Base-by-base conservation (phyloP, 192 early-diverging fungal species). In the Entomortierella lignicola region DNA sequence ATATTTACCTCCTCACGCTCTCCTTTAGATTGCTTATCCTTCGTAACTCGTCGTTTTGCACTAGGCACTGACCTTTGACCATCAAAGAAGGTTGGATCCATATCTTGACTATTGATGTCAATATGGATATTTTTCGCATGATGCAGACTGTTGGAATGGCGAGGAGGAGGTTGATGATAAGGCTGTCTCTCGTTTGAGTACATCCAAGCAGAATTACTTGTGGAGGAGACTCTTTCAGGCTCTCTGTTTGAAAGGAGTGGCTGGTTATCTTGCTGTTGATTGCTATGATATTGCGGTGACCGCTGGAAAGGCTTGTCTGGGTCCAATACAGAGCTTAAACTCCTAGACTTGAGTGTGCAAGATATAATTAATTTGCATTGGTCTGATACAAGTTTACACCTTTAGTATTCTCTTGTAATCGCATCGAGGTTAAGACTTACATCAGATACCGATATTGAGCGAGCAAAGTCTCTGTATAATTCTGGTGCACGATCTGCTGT, bases 1-100 rank as follows among this genome's bases (percentile, higher is more conserved):
- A 37, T 37, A 37, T 37, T 43, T 65, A 79, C 75, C 75, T 79
- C 75, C 31, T 79, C 75, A 6, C 75, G 75, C 30, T 79, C 75
- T 13, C 55, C 60, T 27, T 70, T 79, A 0, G 56, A 25, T 1
- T 23, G 15, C 21, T 63, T 77, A 1, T 79, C 75, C 30, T 66
- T 70, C 1, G 23, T 32, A 17, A 43, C 59, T 21, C 75, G 61
- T 37, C 63, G 53, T 37, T 70, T 69, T 6, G 30, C 15, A 13
- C 29, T 26, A 17, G 50, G 18, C 10, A 25, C 23, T 20, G 58
- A 34, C 29, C 31, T n/a, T 20, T 54, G 67, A 10, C 25, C n/a
- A 41, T 34, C 41, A 39, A 37, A 12, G 2, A 17, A 6, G 41
- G 42, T 8, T 2, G 63, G n/a, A 25, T 13, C 1, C n/a, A 26